phyloP scores from a whole-genome alignment of 352 stramenopile genomes.

The Phytophthora fragariaefolia region DNA sequence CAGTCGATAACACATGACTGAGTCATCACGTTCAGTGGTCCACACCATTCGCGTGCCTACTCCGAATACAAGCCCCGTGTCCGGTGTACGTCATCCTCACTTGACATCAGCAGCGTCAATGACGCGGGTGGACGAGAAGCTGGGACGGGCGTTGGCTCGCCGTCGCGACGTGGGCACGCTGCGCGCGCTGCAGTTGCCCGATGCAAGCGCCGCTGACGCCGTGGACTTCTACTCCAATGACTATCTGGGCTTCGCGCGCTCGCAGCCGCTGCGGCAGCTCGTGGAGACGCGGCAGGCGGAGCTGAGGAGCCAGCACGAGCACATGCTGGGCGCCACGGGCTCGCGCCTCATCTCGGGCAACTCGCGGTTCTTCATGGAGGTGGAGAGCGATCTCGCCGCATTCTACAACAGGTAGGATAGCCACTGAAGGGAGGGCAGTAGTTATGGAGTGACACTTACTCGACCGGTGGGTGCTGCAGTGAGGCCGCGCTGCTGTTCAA shows the following conservation, averaged over 20 bases:
- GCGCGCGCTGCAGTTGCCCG: constrained; percentile 46
- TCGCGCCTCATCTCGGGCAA: constrained; percentile 96
- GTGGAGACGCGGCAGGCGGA: constrained; percentile 54
- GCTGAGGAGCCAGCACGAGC: constrained; percentile 31
- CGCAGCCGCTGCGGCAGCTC: constrained; percentile 53
- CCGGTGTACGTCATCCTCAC: constrained; percentile 14
- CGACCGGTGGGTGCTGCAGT: constrained; percentile 34
- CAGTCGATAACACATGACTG: neutral
- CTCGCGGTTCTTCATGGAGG: constrained; percentile 82
- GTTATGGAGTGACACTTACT: constrained; percentile 15
- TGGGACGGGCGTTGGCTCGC: constrained; percentile 34
- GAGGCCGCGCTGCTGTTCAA: constrained; percentile 95
- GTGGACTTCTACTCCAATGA: constrained; percentile 98
- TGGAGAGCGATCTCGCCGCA: constrained; percentile 84
- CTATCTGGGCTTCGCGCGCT: constrained; percentile 95
- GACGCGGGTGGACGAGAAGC: constrained; percentile 40
- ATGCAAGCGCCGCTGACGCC: constrained; percentile 23
- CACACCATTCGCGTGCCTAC: neutral
- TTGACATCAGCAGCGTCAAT: constrained; percentile 19
- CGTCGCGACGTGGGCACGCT: constrained; percentile 61
- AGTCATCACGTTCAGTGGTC: constrained; percentile 10
- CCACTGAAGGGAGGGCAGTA: too few relatives aligned
- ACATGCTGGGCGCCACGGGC: constrained; percentile 75
- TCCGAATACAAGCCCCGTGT: neutral
- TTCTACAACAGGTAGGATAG: constrained; percentile 87